phyloP scores from a whole-genome alignment of 2,329 filamentous ascomycete species.

The Botrytis tulipae region DNA sequence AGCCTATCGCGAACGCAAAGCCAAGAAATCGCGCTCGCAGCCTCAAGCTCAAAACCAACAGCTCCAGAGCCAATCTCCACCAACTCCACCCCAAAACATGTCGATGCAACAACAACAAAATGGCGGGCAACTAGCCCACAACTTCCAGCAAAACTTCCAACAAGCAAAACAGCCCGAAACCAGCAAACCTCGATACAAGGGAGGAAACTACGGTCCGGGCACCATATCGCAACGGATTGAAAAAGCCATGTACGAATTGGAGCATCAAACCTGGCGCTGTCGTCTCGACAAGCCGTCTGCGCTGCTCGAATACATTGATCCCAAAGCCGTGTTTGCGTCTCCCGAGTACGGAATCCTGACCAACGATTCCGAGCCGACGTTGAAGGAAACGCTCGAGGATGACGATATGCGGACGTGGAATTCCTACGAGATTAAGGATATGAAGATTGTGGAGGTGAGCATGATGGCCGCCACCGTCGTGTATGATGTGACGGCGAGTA shows the following conservation, averaged over 20 bases:
- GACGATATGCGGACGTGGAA: conserved; percentile 20
- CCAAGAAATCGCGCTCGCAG: conserved; percentile 14
- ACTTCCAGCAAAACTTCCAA: conserved; percentile 10
- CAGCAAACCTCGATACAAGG: conserved; percentile 16
- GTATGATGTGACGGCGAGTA: conserved; percentile 12
- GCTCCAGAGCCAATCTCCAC: not conserved
- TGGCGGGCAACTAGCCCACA: conserved; percentile 3
- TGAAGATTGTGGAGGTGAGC: conserved; percentile 20
- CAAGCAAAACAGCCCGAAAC: conserved; percentile 18
- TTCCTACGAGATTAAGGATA: conserved; percentile 15
- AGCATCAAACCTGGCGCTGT: conserved; percentile 21
- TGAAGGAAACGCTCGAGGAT: conserved; percentile 19
- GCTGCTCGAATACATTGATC: conserved; percentile 20
- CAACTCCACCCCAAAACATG: not conserved
- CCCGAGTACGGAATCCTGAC: conserved; percentile 19
- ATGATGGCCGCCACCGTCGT: conserved; percentile 16
- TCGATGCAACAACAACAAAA: conserved; percentile 16
- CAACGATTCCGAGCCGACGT: conserved; percentile 15
- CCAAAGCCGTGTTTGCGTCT: conserved; percentile 20
- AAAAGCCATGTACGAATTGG: conserved; percentile 16
- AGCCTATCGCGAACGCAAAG: conserved; percentile 20
- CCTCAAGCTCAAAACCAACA: conserved; percentile 16
- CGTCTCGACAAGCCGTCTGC: conserved; percentile 18
- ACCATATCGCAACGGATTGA: conserved; percentile 18
- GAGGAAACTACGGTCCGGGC: conserved; percentile 19